Evolutionary conservation across 2,329 filamentous ascomycete genomes (phyloP), one percentile per base, ranked within the genome.

Genomic region (Aspergillus sp.): DNA sequence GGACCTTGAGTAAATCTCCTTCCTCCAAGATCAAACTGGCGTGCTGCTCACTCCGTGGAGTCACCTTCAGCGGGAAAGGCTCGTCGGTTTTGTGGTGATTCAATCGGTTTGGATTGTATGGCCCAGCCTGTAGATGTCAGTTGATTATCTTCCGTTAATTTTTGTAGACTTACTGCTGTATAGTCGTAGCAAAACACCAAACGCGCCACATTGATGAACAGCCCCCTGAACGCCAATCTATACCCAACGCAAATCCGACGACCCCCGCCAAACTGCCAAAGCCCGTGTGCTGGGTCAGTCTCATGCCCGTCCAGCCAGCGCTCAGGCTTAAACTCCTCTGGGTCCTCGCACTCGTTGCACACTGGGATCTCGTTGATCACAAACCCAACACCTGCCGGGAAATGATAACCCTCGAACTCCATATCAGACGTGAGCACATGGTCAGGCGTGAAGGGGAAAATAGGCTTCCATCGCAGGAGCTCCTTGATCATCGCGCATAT

Each of bases 271-370:
- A 76, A 76, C 20, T 67, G 61, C 68, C 68, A 73, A 20, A 71
- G 64, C 4, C 70, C 70, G 54, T 73, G 68, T 3, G 64, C 39
- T 1, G 64, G 45, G 54, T 73, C 68, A 5, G 50, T 50, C 42
- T 72, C 67, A n/a, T 68, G 50, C 1, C 68, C 67, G 52, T 76
- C 67, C 7, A 78, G 58, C 73, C 73, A 77, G n/a, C 74, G 50
- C 49, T 75, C 73, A 0, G 73, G 74, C 33, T 60, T 55, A 45
- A 76, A 75, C 0, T 55, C 56, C 2, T 68, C 62, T 1, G 73
- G 66, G 5, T 72, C 59, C 4, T 70, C 69, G 24, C 64, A 70
- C 17, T 73, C 68, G 15, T 65, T 59, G 33, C 63, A 61, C 27
- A 79, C 65, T 0, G 70, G 66, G 44, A 70, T 64, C 3, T 59